Evolutionary conservation across 345 rosid species (phyloP).

Genomic region (Gossypium rotundifolium): DNA sequence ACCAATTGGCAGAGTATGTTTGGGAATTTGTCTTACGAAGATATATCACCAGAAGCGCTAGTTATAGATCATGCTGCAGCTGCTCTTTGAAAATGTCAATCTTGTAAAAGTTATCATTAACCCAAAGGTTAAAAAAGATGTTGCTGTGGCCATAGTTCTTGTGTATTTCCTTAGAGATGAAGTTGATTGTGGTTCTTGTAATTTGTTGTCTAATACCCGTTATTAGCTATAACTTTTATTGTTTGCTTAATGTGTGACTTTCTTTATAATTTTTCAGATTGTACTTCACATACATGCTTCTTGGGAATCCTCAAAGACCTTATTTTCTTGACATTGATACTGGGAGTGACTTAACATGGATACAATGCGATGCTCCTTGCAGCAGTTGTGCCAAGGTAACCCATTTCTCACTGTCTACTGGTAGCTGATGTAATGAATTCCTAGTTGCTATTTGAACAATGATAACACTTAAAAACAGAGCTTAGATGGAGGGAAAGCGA

Average conservation of each 20-base stretch:
- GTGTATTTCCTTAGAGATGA: background rate
- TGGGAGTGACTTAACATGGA: conserved; percentile 94
- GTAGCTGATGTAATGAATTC: background rate
- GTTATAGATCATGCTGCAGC: background rate
- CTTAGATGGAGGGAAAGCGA: background rate
- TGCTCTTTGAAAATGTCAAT: background rate
- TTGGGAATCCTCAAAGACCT: conserved; percentile 61
- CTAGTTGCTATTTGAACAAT: background rate
- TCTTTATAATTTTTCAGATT: conserved; percentile 34
- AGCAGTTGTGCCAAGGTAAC: conserved; percentile 84
- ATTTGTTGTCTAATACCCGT: background rate
- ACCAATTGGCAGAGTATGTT: too few species aligned
- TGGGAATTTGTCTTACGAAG: background rate
- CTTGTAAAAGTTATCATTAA: background rate
- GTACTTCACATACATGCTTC: conserved; percentile 63
- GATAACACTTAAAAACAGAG: background rate
- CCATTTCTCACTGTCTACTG: background rate
- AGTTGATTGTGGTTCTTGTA: background rate
- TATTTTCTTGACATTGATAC: conserved; percentile 87
- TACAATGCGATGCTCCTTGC: conserved; percentile 97
- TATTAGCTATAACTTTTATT: background rate
- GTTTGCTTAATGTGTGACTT: background rate
- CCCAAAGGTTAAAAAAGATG: background rate
- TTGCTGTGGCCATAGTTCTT: background rate
- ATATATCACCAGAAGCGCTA: background rate